A percentile compares a stretch with the other conserved stretches of the same genome.
These are phyloP conservation scores for Hanseniaspora thailandica DNA, from an alignment of 805 yeast genomes.

Conservation along the genomic window DNA sequence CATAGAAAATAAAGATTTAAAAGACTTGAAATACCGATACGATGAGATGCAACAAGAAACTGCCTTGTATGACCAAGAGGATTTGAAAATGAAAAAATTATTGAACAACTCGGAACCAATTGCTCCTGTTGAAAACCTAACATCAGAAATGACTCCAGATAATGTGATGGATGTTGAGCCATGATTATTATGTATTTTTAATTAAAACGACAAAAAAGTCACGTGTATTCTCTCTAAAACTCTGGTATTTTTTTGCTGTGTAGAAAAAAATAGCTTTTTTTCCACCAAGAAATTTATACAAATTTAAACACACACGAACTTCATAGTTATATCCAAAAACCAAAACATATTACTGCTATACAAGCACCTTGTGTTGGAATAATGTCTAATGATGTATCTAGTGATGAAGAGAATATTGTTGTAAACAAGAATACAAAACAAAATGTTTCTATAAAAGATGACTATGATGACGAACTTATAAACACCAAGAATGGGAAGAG, in stretches of 20 bases:
- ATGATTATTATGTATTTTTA: neutral
- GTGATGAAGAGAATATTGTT: constrained; percentile 9
- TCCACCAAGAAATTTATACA: too few species aligned
- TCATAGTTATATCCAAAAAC: too few species aligned
- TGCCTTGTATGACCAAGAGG: constrained; percentile 68
- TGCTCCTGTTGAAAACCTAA: neutral
- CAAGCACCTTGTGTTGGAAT: too few species aligned
- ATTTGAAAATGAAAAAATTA: constrained; percentile 44
- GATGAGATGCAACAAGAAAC: constrained; percentile 68
- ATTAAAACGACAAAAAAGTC: neutral
- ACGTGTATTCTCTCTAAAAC: neutral
- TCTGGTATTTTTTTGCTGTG: too few species aligned
- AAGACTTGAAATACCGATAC: constrained; percentile 49
- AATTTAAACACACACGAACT: too few species aligned
- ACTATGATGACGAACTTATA: constrained; percentile 6
- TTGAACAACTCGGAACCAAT: constrained; percentile 33
- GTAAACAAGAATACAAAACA: neutral
- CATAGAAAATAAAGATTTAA: constrained; percentile 24
- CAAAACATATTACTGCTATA: too few species aligned
- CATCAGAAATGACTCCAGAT: neutral
- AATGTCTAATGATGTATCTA: constrained; percentile 1
- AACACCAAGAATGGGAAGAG: neutral
- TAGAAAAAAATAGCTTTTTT: too few species aligned
- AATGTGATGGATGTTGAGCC: neutral
- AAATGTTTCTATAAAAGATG: neutral